Evolutionary conservation across 257 asterid species (phyloP), one percentile per base, ranked within the genome.

Genomic region (Nicotiana tabacum): DNA sequence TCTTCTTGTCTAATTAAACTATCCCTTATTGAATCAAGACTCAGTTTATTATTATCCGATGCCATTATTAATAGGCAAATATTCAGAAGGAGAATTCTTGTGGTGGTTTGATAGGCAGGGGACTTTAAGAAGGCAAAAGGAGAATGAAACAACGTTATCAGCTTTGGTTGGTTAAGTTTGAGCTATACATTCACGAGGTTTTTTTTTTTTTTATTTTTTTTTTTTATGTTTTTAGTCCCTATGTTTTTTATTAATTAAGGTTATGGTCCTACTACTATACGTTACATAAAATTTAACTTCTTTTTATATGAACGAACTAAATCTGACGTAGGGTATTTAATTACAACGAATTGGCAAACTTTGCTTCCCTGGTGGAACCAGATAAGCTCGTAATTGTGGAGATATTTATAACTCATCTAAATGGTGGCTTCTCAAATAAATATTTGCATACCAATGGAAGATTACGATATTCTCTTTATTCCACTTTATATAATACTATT

Each of bases 1-100:
- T 95, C 99, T 85, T 95, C 99, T 82, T 91, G 93, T 58, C 98
- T 82, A 11, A 92, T 85, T 88, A 95, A 84, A 77, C 92, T 90
- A 83, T 90, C 82, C 39, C 99, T 88, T 88, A 94, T 65, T 12
- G 93, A 87, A 51, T 92, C 97, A 69, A 95, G 96, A 85, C 88
- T 86, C 88, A 89, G 69, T 86, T 83, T 80, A 16, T 83, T 83
- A 9, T 81, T 83, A 35, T 17, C 76, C 9, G 43, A 46, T 10
- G 77, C 35, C 83, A 81, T 81, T 65, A 10, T 70, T n/a, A 2
- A 39, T 46, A 13, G 39, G 10, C 0, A 24, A 74, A 53, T 51
- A 27, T 27, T 76, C 15, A 12, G 13, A 72, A 74, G 6, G 53
- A 27, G 4, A 51, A 3, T 27, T 48, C 29, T 3, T 51, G 46